Conservation (phyloP, 2,329 filamentous ascomycete species). For the Curvularia sp. region DNA sequence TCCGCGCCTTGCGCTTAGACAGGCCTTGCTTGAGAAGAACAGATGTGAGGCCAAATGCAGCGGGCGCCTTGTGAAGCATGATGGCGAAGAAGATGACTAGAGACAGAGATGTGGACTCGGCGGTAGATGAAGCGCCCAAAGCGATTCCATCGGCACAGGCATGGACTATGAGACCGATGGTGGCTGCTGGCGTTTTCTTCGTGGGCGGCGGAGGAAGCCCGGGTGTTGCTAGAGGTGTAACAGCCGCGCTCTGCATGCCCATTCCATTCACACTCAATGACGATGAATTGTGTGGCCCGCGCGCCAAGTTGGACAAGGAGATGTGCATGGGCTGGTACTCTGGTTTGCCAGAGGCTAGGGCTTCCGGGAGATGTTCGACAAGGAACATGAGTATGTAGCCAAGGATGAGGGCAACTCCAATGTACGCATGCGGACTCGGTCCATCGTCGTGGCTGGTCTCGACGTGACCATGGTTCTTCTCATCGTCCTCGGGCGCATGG, state of each 20-base stretch:
- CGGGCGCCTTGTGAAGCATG: constrained; percentile 96
- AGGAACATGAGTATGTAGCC: constrained; percentile 98
- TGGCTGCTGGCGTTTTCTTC: constrained; percentile 60
- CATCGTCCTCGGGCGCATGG: constrained; percentile 43
- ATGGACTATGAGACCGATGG: constrained; percentile 93
- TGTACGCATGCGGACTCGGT: constrained; percentile 69
- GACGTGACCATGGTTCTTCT: constrained; percentile 55
- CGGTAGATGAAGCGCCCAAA: constrained; percentile 79
- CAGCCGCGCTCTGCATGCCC: constrained; percentile 33
- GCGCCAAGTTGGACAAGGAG: constrained; percentile 80
- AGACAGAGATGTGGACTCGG: constrained; percentile 70
- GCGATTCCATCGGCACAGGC: constrained; percentile 95
- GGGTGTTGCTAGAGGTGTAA: constrained; percentile 44
- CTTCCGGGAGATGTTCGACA: constrained; percentile 67
- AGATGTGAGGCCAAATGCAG: constrained; percentile 92
- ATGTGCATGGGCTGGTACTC: constrained; percentile 80
- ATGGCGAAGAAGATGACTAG: constrained; percentile 95
- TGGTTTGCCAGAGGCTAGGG: constrained; percentile 60
- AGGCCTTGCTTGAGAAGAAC: constrained; percentile 89
- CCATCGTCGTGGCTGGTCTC: constrained; percentile 52
- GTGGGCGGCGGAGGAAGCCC: constrained; percentile 44
- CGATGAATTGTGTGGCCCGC: constrained; percentile 54
- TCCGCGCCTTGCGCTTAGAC: constrained; percentile 82
- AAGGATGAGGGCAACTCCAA: constrained; percentile 83
- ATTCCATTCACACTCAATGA: constrained; percentile 46